These are phyloP conservation scores for Sanchytrium tribonematis DNA, from an alignment of 371 early-diverging fungal species.

Conservation along the genomic window DNA sequence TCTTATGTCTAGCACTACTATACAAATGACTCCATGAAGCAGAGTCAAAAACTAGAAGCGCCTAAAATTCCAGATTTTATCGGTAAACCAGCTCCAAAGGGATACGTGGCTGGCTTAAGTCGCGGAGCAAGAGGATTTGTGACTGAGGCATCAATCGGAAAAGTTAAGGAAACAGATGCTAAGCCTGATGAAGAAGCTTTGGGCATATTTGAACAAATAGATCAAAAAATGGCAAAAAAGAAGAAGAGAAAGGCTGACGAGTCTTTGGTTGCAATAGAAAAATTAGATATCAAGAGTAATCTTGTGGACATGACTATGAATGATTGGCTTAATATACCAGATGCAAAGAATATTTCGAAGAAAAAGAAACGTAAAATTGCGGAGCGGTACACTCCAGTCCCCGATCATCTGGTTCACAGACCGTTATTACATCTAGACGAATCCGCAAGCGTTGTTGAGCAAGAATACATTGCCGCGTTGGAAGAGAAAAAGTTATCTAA, in stretches of 20 bases:
- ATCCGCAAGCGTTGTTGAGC: constrained; percentile 59
- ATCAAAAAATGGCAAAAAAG: constrained; percentile 54
- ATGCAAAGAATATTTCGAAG: constrained; percentile 55
- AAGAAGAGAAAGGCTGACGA: constrained; percentile 14
- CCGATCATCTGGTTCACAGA: constrained; percentile 69
- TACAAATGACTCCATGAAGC: no score
- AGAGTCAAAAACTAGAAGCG: no score
- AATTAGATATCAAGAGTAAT: constrained; percentile 45
- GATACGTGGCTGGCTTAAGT: constrained; percentile 79
- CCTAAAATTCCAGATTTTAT: constrained; percentile 3
- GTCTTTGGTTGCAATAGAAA: background rate
- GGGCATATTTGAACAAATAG: constrained; percentile 62
- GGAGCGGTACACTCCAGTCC: constrained; percentile 45
- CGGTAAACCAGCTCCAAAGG: constrained; percentile 1
- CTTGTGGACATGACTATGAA: constrained; percentile 38
- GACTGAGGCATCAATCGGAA: constrained; percentile 66
- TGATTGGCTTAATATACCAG: constrained; percentile 75
- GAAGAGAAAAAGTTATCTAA: constrained; percentile 48
- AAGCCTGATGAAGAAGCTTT: constrained; percentile 93
- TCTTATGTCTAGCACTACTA: no score
- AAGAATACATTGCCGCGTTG: constrained; percentile 74
- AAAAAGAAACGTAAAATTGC: constrained; percentile 23
- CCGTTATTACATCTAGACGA: constrained; percentile 16
- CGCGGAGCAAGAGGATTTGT: constrained; percentile 89
- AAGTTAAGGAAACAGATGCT: constrained; percentile 24